Conservation (phyloP, 2,329 filamentous ascomycete species). For the Aspergillus pseudotamarii region DNA sequence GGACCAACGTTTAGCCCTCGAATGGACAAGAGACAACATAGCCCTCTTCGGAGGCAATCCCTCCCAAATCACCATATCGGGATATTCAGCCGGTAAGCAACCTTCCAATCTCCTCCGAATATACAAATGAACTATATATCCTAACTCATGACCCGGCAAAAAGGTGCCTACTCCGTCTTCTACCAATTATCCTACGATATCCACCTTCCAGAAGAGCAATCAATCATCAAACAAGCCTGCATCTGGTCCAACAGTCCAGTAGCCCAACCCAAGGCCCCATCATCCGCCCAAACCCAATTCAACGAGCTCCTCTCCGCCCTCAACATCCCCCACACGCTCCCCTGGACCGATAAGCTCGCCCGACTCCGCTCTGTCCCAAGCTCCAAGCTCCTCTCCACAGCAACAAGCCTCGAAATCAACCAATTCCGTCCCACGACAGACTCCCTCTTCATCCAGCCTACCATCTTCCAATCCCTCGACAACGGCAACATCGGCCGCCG, state of each 20-base stretch:
- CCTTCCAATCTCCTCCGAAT: neutral
- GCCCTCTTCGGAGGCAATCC: slow-evolving; percentile 55
- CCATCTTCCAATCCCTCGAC: slow-evolving; percentile 51
- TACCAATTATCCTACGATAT: slow-evolving; percentile 62
- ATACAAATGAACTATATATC: neutral
- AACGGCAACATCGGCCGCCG: slow-evolving; percentile 51
- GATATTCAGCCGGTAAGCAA: slow-evolving; percentile 56
- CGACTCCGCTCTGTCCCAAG: slow-evolving; percentile 46
- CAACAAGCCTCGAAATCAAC: slow-evolving; percentile 48
- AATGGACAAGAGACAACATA: slow-evolving; percentile 59
- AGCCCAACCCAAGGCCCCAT: slow-evolving; percentile 54
- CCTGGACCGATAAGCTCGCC: slow-evolving; percentile 48
- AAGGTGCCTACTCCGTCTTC: slow-evolving; percentile 57
- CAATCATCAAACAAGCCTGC: slow-evolving; percentile 54
- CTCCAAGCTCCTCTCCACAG: slow-evolving; percentile 47
- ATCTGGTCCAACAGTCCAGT: slow-evolving; percentile 59
- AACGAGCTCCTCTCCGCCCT: slow-evolving; percentile 52
- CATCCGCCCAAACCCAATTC: slow-evolving; percentile 55
- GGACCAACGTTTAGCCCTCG: slow-evolving; percentile 59
- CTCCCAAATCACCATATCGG: slow-evolving; percentile 55
- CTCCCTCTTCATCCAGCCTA: slow-evolving; percentile 48
- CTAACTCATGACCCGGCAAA: slow-evolving; percentile 6
- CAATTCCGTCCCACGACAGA: slow-evolving; percentile 60
- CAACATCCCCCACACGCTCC: slow-evolving; percentile 45
- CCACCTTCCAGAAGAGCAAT: slow-evolving; percentile 48